Evolutionary conservation across 768 basidiomycete species (phyloP), one percentile per base, ranked within the genome.

Genomic region (Hysterangium stoloniferum): DNA sequence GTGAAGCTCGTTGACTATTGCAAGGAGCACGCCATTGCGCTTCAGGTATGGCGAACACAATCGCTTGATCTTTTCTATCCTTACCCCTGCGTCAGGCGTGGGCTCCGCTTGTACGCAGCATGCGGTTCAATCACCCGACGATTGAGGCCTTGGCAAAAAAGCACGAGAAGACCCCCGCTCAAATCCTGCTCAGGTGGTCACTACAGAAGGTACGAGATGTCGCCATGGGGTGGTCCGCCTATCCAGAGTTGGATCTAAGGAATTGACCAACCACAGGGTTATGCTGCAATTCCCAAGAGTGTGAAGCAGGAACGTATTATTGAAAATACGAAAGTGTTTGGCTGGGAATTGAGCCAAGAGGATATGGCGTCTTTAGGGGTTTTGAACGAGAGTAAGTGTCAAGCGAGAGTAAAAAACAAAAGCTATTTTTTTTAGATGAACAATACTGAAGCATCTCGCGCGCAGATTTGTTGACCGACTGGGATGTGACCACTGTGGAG

Each of bases 131-230:
- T 17, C 77, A 84, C 64, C 74, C 78, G 17, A 63, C 64, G 8
- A 68, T 87, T 55, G 61, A 62, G 22, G 59, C 59, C 28, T 65
- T 79, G 32, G 73, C 75, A 5, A 57, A 71, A 35, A 80, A 78
- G 61, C 79, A 85, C 60, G 59, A 63, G 33, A 86, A 79, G 58
- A 60, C 68, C 40, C 68, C 74, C n/a, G 71, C 80, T 58, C 75
- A 77, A 57, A 67, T 89, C 42, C 67, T 86, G 33, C 67, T 88
- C 25, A 72, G 86, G n/a, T 88, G 80, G 62, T 82, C 79, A 9
- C 64, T 92, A n/a, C 85, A 92, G 63, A 83, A 85, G 71, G 86
- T 80, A 54, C 31, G 62, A 51, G 17, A n/a, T n/a, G n/a, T n/a
- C n/a, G n/a, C n/a, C n/a, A n/a, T n/a, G n/a, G n/a, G n/a, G n/a